phyloP scores from a whole-genome alignment of 2,329 filamentous ascomycete species.

The Juglanconis oblonga region DNA sequence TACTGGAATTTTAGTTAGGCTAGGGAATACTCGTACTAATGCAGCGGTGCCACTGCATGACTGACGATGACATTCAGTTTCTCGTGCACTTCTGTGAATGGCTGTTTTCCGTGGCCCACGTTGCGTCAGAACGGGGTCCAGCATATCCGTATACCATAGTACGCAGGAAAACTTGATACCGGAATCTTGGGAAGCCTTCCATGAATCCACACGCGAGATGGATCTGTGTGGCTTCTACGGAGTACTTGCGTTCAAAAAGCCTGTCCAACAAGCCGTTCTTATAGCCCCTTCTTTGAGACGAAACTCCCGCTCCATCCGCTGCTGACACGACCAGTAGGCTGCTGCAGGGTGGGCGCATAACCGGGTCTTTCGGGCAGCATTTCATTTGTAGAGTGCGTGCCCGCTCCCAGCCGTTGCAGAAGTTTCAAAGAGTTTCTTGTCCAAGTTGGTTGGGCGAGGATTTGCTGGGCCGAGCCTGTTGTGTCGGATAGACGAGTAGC shows the following conservation, averaged over 20 bases:
- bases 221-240: not conserved
- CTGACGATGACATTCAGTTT: not conserved
- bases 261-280: not conserved
- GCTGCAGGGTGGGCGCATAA: conserved; percentile 7
- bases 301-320: not conserved
- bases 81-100: not conserved
- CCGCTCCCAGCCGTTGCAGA: not conserved
- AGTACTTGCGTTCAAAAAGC: not conserved
- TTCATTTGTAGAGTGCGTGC: not conserved
- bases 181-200: not conserved
- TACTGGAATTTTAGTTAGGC: too few species aligned
- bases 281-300: not conserved
- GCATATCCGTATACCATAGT: not conserved
- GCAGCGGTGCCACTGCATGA: not conserved
- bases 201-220: not conserved
- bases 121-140: not conserved
- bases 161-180: not conserved
- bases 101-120: not conserved
- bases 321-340: not conserved
- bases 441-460: not conserved
- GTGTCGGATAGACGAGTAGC: not conserved
- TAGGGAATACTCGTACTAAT: not conserved
- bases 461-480: not conserved
- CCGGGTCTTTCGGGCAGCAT: not conserved
- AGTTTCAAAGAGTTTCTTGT: not conserved